These are phyloP conservation scores for Amanita subjunquillea DNA, from an alignment of 768 basidiomycete genomes.

Conservation along the genomic window DNA sequence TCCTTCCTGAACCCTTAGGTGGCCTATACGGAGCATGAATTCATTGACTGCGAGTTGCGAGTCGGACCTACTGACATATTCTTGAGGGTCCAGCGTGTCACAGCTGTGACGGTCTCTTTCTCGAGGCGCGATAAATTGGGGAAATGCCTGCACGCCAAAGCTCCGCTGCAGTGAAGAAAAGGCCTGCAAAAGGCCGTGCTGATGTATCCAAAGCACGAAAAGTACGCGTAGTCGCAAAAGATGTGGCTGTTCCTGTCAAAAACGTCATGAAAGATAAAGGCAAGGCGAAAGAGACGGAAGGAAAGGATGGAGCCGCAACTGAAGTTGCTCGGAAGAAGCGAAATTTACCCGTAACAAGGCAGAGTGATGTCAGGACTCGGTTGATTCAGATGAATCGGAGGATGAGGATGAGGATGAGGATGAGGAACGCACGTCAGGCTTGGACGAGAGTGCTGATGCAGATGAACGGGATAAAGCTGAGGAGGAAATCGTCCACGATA, in stretches of 20 bases:
- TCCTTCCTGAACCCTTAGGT: conserved; percentile 32
- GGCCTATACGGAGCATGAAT: conserved; percentile 21
- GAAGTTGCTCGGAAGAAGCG: neutral
- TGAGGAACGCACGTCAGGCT: neutral
- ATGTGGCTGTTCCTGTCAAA: conserved; percentile 1
- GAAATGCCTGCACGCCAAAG: neutral
- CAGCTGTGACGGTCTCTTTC: neutral
- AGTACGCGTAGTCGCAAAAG: conserved; percentile 1
- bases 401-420: neutral
- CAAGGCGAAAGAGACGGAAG: neutral
- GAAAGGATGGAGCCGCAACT: no score
- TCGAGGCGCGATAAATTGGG: neutral
- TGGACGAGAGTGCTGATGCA: conserved; percentile 10
- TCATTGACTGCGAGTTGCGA: no score
- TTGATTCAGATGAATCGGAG: conserved; percentile 1
- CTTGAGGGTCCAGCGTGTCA: neutral
- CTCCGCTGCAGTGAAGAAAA: neutral
- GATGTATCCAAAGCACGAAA: neutral
- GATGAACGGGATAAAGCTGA: conserved; percentile 31
- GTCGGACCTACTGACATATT: neutral
- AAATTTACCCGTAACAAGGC: conserved; percentile 1
- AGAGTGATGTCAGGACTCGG: neutral
- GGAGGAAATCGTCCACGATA: conserved; percentile 9
- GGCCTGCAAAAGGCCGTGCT: neutral
- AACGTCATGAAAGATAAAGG: neutral